Conservation (phyloP, 2,329 filamentous ascomycete species). For the Beauveria sp. region DNA sequence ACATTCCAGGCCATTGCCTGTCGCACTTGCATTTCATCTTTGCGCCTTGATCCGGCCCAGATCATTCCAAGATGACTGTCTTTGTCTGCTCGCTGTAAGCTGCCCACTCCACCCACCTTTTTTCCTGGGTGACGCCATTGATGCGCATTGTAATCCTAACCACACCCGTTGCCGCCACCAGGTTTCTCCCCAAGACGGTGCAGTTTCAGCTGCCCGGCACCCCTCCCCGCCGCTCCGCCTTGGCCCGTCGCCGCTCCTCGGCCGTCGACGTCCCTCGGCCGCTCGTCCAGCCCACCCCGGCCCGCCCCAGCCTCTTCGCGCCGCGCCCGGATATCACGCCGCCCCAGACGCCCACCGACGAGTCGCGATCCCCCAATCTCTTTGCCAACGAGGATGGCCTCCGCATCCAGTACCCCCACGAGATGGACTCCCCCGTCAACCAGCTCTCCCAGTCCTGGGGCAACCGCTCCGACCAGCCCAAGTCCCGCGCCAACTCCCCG, state of each 20-base stretch:
- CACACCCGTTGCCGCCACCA: slow-evolving; percentile 27
- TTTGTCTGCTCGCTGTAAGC: slow-evolving; percentile 34
- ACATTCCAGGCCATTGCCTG: not conserved
- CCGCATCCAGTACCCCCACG: slow-evolving; percentile 46
- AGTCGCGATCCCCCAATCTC: slow-evolving; percentile 35
- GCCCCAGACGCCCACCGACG: slow-evolving; percentile 47
- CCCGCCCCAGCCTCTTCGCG: slow-evolving; percentile 47
- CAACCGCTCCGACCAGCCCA: slow-evolving; percentile 66
- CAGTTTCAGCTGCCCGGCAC: slow-evolving; percentile 67
- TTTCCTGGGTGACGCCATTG: not conserved
- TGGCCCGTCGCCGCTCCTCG: slow-evolving; percentile 22
- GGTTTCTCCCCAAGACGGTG: slow-evolving; percentile 86
- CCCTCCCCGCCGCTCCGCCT: slow-evolving; percentile 30
- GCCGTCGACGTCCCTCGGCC: slow-evolving; percentile 19
- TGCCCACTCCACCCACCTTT: not conserved
- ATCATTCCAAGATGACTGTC: slow-evolving; percentile 29
- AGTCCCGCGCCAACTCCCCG: slow-evolving; percentile 63
- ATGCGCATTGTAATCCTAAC: not conserved
- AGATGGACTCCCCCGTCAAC: slow-evolving; percentile 60
- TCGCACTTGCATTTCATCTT: not conserved
- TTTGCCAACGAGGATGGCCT: slow-evolving; percentile 53
- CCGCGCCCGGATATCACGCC: slow-evolving; percentile 42
- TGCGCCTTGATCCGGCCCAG: not conserved
- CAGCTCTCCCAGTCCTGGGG: slow-evolving; percentile 74
- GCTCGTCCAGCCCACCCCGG: slow-evolving; percentile 21